phyloP scores from a whole-genome alignment of 83 land plant species.

The Larix sibirica region DNA sequence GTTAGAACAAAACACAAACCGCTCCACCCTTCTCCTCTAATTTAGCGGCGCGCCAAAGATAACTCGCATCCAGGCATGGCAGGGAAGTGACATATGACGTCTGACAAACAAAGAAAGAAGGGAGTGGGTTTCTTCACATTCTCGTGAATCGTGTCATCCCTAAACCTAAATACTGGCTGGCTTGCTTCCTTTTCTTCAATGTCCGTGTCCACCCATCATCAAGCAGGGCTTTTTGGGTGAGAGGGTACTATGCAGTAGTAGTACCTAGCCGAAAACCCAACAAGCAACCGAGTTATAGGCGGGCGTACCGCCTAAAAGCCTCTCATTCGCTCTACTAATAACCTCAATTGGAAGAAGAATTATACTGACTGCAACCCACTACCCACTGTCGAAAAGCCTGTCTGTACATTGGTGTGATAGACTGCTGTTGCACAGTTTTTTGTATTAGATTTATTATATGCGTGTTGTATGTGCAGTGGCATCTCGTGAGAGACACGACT shows the following conservation, averaged over 20 bases:
- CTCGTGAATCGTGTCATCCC: conserved; percentile 13
- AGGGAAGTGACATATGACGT: conserved; percentile 11
- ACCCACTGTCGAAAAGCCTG: not conserved
- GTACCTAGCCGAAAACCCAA: not conserved
- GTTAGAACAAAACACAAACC: not conserved
- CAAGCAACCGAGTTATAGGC: not conserved
- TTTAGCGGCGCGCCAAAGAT: not conserved
- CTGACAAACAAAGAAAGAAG: not conserved
- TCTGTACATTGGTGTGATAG: not conserved
- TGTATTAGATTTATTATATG: no score
- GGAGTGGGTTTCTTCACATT: not conserved
- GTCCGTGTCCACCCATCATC: no score
- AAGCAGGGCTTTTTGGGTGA: no score
- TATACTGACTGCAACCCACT: not conserved
- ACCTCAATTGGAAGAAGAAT: no score
- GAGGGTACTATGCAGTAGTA: not conserved
- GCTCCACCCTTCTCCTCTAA: not conserved
- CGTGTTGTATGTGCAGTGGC: not conserved
- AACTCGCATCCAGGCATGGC: not conserved
- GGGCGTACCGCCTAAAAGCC: no score
- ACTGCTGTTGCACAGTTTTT: no score
- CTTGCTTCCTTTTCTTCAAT: no score
- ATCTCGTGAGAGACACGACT: conserved; percentile 8
- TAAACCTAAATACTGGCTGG: no score
- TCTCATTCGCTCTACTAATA: no score